Base-by-base conservation (phyloP, 805 yeast species). In the Yarrowia sp. region DNA sequence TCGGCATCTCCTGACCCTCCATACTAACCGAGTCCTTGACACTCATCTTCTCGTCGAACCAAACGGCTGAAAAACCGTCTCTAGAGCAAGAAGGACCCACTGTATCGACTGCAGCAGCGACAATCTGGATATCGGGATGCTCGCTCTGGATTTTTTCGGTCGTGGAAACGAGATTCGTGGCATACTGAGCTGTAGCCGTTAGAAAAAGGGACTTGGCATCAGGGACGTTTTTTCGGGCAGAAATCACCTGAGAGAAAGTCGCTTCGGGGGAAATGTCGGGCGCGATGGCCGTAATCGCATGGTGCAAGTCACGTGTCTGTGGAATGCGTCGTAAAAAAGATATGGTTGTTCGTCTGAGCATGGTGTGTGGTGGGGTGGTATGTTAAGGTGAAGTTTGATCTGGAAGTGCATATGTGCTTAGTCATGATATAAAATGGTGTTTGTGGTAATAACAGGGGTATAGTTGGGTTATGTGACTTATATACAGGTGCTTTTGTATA, bases 141-240 rank as follows among this genome's bases (percentile, higher is more conserved):
- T 61, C 65, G 15, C 41, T 14, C 28, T 68, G 66, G 14, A 71
- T 64, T 0, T 28, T 43, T 17, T 50, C 42, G 1, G 66, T 66
- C 7, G 67, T 31, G 15, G 65, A 43, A 11, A 18, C 36, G 44
- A 77, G 66, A 45, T 74, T 73, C 9, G 65, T 38, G 13, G 79
- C 76, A 39, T 74, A 68, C 57, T 72, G 71, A 11, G 79, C 77
- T 15, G 80, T 75, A 6, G 71, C 73, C 5, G 76, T 72, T 4
- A 74, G 68, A 2, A 77, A 45, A 15, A 75, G 42, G 1, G 76
- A 68, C 44, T 65, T 53, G 31, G 45, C 47, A 1, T 41, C 32
- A 68, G 70, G 22, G 14, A 33, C 42, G 13, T 13, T 11, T 0
- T 18, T 3, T 22, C 42, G 31, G 13, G 64, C 10, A 1, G 43